Conservation (phyloP, 176 grass and related monocot genomes). For the Oropetium thomaeum region DNA sequence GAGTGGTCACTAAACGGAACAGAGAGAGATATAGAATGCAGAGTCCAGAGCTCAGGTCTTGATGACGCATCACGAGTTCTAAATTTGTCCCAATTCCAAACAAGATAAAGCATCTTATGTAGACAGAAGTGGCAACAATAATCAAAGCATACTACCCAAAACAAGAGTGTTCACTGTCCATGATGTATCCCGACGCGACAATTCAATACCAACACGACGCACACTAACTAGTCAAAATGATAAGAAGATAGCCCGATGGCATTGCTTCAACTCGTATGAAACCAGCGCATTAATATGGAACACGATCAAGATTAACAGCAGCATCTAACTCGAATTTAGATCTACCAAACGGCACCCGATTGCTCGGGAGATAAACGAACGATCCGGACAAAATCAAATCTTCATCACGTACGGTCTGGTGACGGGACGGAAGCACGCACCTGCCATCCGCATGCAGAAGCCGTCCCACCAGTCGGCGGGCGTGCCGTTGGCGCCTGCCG, state of each 20-base stretch:
- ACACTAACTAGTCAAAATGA: not conserved
- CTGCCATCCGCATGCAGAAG: slow-evolving; percentile 49
- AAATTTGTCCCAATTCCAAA: not conserved
- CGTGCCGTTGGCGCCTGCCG: not conserved
- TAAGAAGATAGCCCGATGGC: not conserved
- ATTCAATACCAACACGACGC: not conserved
- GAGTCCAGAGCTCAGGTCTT: not conserved
- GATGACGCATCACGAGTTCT: not conserved
- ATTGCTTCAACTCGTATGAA: slow-evolving; percentile 15
- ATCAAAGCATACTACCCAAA: not conserved
- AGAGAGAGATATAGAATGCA: not conserved
- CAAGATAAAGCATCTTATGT: not conserved
- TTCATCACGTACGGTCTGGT: not conserved
- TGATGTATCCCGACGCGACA: not conserved
- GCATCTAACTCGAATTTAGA: slow-evolving; percentile 16
- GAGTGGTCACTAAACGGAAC: not conserved
- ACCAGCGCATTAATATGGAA: slow-evolving; percentile 2
- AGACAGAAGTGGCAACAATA: not conserved
- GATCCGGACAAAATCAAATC: slow-evolving; percentile 38
- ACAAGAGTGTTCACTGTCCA: not conserved
- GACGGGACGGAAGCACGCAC: not conserved
- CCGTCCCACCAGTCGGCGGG: slow-evolving; percentile 51
- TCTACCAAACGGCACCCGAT: slow-evolving; percentile 18
- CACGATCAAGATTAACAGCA: slow-evolving; percentile 24
- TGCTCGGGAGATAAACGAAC: not conserved